phyloP scores from a whole-genome alignment of 1,284 basidiomycete species.

The Trametes sp. region DNA sequence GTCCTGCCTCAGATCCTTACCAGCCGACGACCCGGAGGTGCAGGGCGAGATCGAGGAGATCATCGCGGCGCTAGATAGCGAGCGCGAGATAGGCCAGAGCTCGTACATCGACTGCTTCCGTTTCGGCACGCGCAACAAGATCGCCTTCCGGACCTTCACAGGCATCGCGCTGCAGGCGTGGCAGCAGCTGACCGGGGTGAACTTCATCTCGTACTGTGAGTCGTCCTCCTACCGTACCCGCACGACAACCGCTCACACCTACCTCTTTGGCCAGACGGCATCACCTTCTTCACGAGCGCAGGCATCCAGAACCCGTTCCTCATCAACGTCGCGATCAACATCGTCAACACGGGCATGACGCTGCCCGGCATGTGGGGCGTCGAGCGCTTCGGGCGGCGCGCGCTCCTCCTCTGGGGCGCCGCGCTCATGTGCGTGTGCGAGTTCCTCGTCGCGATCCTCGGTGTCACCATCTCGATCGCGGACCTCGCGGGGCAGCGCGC shows the following conservation, averaged over 20 bases:
- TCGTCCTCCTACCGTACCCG: constrained; percentile 19
- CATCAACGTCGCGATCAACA: constrained; percentile 72
- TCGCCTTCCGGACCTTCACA: constrained; percentile 75
- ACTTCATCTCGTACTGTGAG: constrained; percentile 80
- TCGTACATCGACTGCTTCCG: constrained; percentile 75
- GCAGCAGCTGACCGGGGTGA: constrained; percentile 88
- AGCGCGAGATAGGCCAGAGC: constrained; percentile 58
- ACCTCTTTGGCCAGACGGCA: constrained; percentile 52
- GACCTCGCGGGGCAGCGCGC: constrained; percentile 41
- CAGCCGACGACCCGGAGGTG: constrained; percentile 59
- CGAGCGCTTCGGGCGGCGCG: constrained; percentile 78
- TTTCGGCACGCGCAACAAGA: constrained; percentile 58
- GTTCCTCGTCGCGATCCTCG: constrained; percentile 75
- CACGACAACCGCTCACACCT: constrained; percentile 45
- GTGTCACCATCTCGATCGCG: constrained; percentile 61
- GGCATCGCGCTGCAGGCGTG: constrained; percentile 79
- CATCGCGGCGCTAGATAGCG: constrained; percentile 71
- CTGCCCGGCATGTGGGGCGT: constrained; percentile 73
- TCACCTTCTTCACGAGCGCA: constrained; percentile 75
- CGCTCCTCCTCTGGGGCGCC: constrained; percentile 77
- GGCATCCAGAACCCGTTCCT: constrained; percentile 78
- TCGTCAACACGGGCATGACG: constrained; percentile 78
- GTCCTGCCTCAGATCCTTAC: constrained; percentile 63
- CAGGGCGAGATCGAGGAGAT: constrained; percentile 74
- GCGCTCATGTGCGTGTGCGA: constrained; percentile 77